Percentiles rank a stretch among this genome's conserved stretches.
phyloP scores from a whole-genome alignment of 495 filamentous ascomycete genomes.

The Penicillium arizonense region DNA sequence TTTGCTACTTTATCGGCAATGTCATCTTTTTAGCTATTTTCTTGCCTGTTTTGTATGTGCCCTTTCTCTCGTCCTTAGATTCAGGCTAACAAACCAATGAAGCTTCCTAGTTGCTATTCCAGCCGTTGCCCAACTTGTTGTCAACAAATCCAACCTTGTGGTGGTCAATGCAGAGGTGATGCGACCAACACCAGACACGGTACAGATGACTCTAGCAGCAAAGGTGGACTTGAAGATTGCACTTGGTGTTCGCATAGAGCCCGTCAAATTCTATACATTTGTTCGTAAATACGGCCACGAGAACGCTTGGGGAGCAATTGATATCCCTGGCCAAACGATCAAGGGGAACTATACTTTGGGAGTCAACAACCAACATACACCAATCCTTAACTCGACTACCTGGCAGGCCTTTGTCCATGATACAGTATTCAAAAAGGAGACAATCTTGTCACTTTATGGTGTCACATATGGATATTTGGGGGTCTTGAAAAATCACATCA shows the following conservation, averaged over 20 bases:
- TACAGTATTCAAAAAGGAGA: constrained; percentile 26
- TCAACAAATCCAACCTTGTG: constrained; percentile 33
- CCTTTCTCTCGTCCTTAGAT: not conserved
- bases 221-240: constrained; percentile 33
- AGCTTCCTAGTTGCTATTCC: constrained; percentile 44
- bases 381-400: constrained; percentile 22
- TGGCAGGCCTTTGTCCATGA: constrained; percentile 32
- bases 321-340: constrained; percentile 25
- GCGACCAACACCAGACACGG: constrained; percentile 29
- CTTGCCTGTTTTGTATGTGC: constrained; percentile 31
- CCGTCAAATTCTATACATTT: constrained; percentile 27
- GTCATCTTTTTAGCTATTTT: constrained; percentile 41
- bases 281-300: constrained; percentile 24
- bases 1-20: constrained; percentile 33
- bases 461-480: constrained; percentile 31
- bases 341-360: constrained; percentile 35
- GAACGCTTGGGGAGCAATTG: constrained; percentile 24
- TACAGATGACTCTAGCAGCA: constrained; percentile 29
- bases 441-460: constrained; percentile 24
- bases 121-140: constrained; percentile 39
- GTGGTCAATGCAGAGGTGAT: constrained; percentile 31
- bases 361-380: constrained; percentile 20
- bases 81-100: not conserved
- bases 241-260: constrained; percentile 33
- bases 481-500: constrained; percentile 28